A percentile compares a stretch with the other conserved stretches of the same genome.
phyloP scores from a whole-genome alignment of 495 filamentous ascomycete species.

The Trichoderma virens region DNA sequence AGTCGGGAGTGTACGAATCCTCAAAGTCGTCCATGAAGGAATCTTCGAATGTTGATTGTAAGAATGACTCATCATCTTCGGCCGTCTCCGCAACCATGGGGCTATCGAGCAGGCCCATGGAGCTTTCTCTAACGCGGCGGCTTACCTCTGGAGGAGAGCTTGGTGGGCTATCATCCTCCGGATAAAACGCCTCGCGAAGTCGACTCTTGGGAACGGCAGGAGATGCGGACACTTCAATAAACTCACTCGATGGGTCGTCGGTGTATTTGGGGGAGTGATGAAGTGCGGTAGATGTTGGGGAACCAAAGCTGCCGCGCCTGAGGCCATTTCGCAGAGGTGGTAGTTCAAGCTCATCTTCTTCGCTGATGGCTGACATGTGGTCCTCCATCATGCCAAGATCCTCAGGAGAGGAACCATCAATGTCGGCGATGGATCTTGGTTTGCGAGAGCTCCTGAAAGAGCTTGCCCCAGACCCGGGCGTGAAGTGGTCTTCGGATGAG shows the following conservation, averaged over 20 bases:
- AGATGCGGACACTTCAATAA: slow-evolving; percentile 21
- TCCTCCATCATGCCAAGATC: background rate
- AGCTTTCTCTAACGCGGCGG: background rate
- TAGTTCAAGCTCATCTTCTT: slow-evolving; percentile 25
- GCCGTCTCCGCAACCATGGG: slow-evolving; percentile 15
- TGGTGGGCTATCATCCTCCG: slow-evolving; percentile 24
- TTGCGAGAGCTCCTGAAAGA: no score
- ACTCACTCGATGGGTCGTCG: slow-evolving; percentile 20
- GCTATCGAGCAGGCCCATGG: background rate
- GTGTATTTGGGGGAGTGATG: slow-evolving; percentile 23
- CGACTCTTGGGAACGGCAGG: slow-evolving; percentile 24
- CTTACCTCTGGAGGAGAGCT: slow-evolving; percentile 30
- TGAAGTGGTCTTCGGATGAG: background rate
- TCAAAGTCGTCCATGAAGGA: slow-evolving; percentile 24
- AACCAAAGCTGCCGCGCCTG: slow-evolving; percentile 27
- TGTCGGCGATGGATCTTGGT: no score
- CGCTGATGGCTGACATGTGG: slow-evolving; percentile 7
- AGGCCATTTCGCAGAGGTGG: slow-evolving; percentile 19
- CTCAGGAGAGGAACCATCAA: background rate
- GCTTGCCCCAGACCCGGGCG: background rate
- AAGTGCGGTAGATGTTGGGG: slow-evolving; percentile 33
- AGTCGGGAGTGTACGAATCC: slow-evolving; percentile 26
- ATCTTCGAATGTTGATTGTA: slow-evolving; percentile 17
- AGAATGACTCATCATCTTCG: slow-evolving; percentile 23
- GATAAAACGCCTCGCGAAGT: background rate